Conservation (phyloP, 2,329 filamentous ascomycete genomes). For the Phoma herbarum region DNA sequence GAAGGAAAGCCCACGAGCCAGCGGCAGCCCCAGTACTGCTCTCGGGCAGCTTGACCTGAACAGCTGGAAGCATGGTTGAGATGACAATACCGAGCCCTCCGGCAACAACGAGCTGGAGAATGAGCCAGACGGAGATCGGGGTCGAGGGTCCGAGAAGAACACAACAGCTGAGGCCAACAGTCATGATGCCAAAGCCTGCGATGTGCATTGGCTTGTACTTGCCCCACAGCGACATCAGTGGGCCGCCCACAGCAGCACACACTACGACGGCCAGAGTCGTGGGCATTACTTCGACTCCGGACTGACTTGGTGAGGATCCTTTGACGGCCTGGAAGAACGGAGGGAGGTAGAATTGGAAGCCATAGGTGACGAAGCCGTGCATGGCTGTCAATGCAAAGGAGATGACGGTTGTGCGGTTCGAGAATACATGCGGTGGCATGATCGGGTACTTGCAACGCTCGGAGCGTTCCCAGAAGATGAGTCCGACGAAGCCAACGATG, state of each 20-base stretch:
- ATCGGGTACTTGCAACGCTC: slow-evolving; percentile 43
- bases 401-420: slow-evolving; percentile 52
- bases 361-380: slow-evolving; percentile 40
- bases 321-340: slow-evolving; percentile 44
- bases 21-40: slow-evolving; percentile 30
- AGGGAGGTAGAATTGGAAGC: slow-evolving; percentile 41
- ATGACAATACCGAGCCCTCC: slow-evolving; percentile 39
- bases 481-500: slow-evolving; percentile 49
- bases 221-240: slow-evolving; percentile 33
- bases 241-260: slow-evolving; percentile 33
- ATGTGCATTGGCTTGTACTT: slow-evolving; percentile 42
- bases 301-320: slow-evolving; percentile 30
- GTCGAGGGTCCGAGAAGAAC: slow-evolving; percentile 25
- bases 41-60: slow-evolving; percentile 41
- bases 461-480: slow-evolving; percentile 53
- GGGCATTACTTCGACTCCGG: slow-evolving; percentile 42
- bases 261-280: slow-evolving; percentile 36
- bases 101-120: slow-evolving; percentile 37
- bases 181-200: slow-evolving; percentile 33
- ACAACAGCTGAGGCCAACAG: slow-evolving; percentile 33
- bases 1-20: slow-evolving; percentile 44
- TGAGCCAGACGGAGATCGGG: slow-evolving; percentile 27
- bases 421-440: slow-evolving; percentile 57
- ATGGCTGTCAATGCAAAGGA: slow-evolving; percentile 49
- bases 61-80: slow-evolving; percentile 40